phyloP scores from a whole-genome alignment of 1,284 basidiomycete species.

The Ceratobasidium sp. region DNA sequence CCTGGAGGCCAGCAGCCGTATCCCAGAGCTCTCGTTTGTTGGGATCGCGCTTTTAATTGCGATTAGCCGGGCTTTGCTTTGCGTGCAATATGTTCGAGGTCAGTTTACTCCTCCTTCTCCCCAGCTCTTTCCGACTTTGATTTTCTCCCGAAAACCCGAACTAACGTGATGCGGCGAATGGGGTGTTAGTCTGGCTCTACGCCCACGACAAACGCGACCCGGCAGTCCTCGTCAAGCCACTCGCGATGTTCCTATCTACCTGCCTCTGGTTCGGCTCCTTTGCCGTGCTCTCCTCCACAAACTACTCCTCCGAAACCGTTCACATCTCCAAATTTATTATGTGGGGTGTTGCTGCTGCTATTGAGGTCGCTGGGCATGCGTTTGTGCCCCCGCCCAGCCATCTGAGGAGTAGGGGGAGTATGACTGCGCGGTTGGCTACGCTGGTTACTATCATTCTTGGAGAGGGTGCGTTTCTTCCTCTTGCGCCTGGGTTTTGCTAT shows the following conservation, averaged over 20 bases:
- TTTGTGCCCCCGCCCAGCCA: constrained; percentile 30
- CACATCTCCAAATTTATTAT: constrained; percentile 35
- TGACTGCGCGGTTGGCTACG: constrained; percentile 32
- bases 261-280: constrained; percentile 32
- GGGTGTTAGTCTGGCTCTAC: constrained; percentile 36
- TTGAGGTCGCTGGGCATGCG: constrained; percentile 35
- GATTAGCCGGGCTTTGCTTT: constrained; percentile 15
- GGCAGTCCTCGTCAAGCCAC: constrained; percentile 22
- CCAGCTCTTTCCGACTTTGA: no score
- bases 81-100: constrained; percentile 31
- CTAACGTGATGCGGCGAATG: no score
- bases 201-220: constrained; percentile 36
- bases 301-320: constrained; percentile 1
- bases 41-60: constrained; percentile 30
- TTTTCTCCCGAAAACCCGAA: no score
- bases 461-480: constrained; percentile 12
- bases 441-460: constrained; percentile 42
- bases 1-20: not conserved
- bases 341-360: constrained; percentile 31
- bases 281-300: not conserved
- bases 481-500: no score
- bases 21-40: constrained; percentile 16
- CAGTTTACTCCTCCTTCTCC: not conserved
- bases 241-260: constrained; percentile 19
- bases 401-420: constrained; percentile 33